phyloP scores from a whole-genome alignment of 441 rosid genomes.

The Corymbia citriodora region DNA sequence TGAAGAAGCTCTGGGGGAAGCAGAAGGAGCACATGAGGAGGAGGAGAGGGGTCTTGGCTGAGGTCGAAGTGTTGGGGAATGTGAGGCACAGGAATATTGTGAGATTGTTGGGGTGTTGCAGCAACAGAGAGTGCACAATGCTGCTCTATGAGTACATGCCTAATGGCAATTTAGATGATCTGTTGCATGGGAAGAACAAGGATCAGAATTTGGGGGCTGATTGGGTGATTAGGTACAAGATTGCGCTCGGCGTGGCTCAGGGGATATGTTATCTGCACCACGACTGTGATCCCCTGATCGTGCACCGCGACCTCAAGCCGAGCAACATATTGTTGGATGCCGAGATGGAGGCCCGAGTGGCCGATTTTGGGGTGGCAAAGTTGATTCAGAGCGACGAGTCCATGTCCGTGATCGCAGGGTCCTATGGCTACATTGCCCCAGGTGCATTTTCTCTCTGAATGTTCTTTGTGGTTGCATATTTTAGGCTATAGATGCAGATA shows the following conservation, averaged over 20 bases:
- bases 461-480: not conserved
- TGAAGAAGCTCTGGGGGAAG: constrained; percentile 87
- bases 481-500: not conserved
- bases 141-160: constrained; percentile 95
- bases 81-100: constrained; percentile 92
- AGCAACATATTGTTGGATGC: constrained; percentile 76
- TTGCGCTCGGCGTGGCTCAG: constrained; percentile 92
- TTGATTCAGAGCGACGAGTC: constrained; percentile 79
- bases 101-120: constrained; percentile 81
- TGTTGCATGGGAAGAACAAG: constrained; percentile 69
- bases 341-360: constrained; percentile 96
- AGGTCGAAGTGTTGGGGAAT: constrained; percentile 83
- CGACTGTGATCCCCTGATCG: constrained; percentile 90
- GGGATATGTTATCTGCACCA: constrained; percentile 98
- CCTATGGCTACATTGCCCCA: constrained; percentile 98
- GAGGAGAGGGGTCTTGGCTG: constrained; percentile 78
- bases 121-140: constrained; percentile 88
- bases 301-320: constrained; percentile 92
- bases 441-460: constrained; percentile 30
- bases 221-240: constrained; percentile 74
- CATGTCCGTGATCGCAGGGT: constrained; percentile 97
- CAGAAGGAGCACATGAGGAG: constrained; percentile 63
- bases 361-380: constrained; percentile 96
- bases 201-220: constrained; percentile 64
- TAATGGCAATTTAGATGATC: constrained; percentile 77